Conservation (phyloP, 2,329 filamentous ascomycete species). For the Aspergillus sp. region DNA sequence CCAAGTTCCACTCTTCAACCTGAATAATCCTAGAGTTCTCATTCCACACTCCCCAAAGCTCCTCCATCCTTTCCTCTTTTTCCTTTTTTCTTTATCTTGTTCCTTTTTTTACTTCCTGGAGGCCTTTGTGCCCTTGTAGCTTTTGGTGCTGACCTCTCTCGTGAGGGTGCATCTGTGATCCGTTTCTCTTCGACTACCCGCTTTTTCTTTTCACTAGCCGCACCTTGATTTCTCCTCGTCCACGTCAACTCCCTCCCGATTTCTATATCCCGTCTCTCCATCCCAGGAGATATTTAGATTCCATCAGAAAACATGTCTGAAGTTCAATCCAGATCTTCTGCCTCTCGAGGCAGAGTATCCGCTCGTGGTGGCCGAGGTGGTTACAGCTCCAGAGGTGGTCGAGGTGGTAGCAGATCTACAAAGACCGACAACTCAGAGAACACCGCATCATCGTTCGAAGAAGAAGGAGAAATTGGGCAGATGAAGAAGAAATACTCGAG, state of each 20-base stretch:
- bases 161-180: constrained; percentile 25
- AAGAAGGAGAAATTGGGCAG: constrained; percentile 85
- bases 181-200: constrained; percentile 23
- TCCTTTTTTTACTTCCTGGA: constrained; percentile 12
- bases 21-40: no score
- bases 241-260: constrained; percentile 18
- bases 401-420: constrained; percentile 61
- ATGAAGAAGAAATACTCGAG: constrained; percentile 84
- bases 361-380: constrained; percentile 79
- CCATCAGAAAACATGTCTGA: constrained; percentile 74
- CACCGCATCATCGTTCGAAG: constrained; percentile 62
- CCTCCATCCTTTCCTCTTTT: constrained; percentile 9
- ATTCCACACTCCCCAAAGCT: constrained; percentile 6
- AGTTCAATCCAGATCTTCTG: constrained; percentile 76
- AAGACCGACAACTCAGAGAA: constrained; percentile 69
- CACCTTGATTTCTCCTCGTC: constrained; percentile 22
- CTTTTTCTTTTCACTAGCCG: constrained; percentile 21
- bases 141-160: constrained; percentile 31
- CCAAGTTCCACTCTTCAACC: no score
- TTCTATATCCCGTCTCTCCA: constrained; percentile 22
- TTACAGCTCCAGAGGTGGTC: constrained; percentile 64
- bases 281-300: constrained; percentile 20
- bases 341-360: constrained; percentile 84
- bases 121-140: constrained; percentile 28
- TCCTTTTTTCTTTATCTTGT: constrained; percentile 6